These are phyloP conservation scores for Rhodamnia argentea DNA, from an alignment of 345 rosid species.

Conservation along the genomic window DNA sequence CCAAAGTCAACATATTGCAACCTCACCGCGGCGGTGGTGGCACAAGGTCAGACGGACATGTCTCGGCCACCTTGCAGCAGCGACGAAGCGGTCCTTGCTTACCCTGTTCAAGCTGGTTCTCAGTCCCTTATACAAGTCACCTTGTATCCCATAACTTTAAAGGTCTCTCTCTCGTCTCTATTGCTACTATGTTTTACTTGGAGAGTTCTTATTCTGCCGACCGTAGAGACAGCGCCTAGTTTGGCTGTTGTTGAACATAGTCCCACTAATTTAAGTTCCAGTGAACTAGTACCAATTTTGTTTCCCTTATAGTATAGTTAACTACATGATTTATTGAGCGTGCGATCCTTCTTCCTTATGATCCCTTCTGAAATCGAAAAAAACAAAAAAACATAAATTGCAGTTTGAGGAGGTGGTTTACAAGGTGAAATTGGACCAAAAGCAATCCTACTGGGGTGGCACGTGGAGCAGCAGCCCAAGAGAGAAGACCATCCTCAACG, in stretches of 20 bases:
- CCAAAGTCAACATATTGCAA: slow-evolving; percentile 36
- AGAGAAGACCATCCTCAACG: slow-evolving; percentile 77
- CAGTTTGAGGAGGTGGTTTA: slow-evolving; percentile 95
- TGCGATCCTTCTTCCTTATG: background rate
- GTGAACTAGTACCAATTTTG: background rate
- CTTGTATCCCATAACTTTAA: slow-evolving; percentile 60
- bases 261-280: background rate
- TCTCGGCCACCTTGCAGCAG: background rate
- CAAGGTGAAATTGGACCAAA: slow-evolving; percentile 60
- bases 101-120: slow-evolving; percentile 31
- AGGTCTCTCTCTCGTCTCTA: slow-evolving; percentile 32
- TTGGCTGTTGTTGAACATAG: background rate
- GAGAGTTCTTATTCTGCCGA: background rate
- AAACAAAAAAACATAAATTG: background rate
- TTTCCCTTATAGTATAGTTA: background rate
- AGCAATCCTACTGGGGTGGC: slow-evolving; percentile 36
- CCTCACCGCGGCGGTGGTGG: slow-evolving; percentile 1
- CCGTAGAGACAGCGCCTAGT: background rate
- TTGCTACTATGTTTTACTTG: background rate
- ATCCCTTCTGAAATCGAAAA: background rate
- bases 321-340: background rate
- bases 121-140: slow-evolving; percentile 33
- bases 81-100: slow-evolving; percentile 31
- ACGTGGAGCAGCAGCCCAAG: slow-evolving; percentile 28
- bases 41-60: slow-evolving; percentile 3